Evolutionary conservation across 208 protist species (phyloP).

Genomic region (Acanthamoeba culbertsoni): DNA sequence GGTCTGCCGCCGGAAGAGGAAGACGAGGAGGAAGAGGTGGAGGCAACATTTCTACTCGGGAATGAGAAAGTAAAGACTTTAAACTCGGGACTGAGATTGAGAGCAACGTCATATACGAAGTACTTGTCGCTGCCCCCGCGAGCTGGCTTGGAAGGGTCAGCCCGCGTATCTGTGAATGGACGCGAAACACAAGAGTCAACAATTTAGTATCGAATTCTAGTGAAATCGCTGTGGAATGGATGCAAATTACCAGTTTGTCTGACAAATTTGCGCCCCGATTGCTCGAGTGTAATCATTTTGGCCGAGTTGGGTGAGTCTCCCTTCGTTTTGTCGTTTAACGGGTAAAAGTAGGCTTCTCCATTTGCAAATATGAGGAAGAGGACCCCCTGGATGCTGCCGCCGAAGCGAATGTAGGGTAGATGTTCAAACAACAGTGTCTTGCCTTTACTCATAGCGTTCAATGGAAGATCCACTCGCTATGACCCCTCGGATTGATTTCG

Average conservation of each 20-base stretch:
- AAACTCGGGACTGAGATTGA: slow-evolving; percentile 47
- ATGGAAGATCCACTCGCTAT: too few species aligned
- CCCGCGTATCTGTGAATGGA: not conserved
- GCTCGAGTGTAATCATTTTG: slow-evolving; percentile 45
- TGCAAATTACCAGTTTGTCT: slow-evolving; percentile 5
- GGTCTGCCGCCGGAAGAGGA: not conserved
- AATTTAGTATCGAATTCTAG: not conserved
- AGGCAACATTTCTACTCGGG: not conserved
- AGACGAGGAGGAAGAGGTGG: not conserved
- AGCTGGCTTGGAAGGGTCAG: not conserved
- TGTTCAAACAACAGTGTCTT: slow-evolving; percentile 56
- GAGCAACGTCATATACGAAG: slow-evolving; percentile 41
- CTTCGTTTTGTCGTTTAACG: slow-evolving; percentile 42
- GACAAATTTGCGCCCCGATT: slow-evolving; percentile 42
- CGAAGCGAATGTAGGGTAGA: slow-evolving; percentile 56
- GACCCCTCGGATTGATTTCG: too few species aligned
- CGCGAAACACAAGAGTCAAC: not conserved
- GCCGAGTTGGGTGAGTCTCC: slow-evolving; percentile 28
- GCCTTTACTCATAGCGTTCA: too few species aligned
- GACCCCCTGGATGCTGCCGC: slow-evolving; percentile 56
- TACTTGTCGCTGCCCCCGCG: slow-evolving; percentile 49
- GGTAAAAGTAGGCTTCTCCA: slow-evolving; percentile 56
- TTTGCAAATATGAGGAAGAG: slow-evolving; percentile 61
- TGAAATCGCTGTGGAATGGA: not conserved
- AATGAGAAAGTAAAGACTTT: slow-evolving; percentile 39